Conservation (phyloP, 140 eudicot species). For the Flaveria floridana region DNA sequence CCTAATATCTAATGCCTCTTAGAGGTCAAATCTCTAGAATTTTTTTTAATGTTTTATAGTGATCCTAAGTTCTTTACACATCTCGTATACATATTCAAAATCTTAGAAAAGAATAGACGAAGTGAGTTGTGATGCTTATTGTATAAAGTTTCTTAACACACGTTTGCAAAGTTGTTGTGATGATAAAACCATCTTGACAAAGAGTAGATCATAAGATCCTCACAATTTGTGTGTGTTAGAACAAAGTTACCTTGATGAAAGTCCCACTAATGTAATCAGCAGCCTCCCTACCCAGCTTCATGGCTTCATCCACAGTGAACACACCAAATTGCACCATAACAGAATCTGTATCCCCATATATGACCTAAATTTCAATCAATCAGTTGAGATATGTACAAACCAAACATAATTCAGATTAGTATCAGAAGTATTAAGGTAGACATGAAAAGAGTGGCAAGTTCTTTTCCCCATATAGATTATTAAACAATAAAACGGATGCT, state of each 20-base stretch:
- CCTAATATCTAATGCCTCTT: no score
- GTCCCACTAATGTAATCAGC: constrained; percentile 92
- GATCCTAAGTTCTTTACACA: neutral
- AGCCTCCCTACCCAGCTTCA: constrained; percentile 94
- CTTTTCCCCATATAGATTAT: neutral
- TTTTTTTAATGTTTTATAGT: neutral
- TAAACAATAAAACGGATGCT: neutral
- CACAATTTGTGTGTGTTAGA: constrained; percentile 2
- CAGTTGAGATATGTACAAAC: constrained; percentile 16
- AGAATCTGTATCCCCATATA: constrained; percentile 99
- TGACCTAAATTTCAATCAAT: constrained; percentile 54
- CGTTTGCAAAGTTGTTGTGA: neutral
- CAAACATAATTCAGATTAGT: neutral
- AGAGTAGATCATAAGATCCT: neutral
- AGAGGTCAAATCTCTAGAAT: neutral
- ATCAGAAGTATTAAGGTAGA: neutral
- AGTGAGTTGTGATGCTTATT: neutral
- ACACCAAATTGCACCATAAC: constrained; percentile 98
- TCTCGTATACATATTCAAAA: neutral
- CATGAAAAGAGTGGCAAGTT: neutral
- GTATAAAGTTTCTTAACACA: neutral
- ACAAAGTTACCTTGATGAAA: constrained; percentile 62
- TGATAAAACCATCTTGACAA: neutral
- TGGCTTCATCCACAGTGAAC: constrained; percentile 78
- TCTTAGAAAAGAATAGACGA: neutral